phyloP scores from a whole-genome alignment of 176 grass and related monocot genomes.

The Eleusine indica region DNA sequence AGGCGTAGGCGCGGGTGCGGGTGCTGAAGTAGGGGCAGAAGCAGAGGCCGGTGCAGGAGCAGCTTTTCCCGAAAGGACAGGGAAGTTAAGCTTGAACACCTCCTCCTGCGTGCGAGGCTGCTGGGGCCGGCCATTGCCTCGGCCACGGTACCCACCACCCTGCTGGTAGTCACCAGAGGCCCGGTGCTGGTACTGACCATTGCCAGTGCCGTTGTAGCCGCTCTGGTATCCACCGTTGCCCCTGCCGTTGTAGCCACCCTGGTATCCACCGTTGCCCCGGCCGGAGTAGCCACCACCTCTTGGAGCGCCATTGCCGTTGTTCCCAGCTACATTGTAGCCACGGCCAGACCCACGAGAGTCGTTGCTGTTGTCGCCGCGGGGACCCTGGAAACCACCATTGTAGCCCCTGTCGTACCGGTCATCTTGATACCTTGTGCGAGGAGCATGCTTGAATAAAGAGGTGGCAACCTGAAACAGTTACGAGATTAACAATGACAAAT shows the following conservation, averaged over 20 bases:
- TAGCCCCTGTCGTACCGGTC: background rate
- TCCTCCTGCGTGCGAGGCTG: background rate
- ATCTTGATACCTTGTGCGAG: constrained; percentile 9
- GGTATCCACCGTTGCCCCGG: background rate
- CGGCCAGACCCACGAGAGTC: background rate
- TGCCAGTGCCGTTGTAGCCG: constrained; percentile 15
- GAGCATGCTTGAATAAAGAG: background rate
- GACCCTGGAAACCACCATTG: constrained; percentile 22
- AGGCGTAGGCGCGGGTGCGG: too few relatives aligned
- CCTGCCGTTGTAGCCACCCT: background rate
- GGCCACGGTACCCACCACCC: background rate
- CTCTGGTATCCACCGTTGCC: background rate
- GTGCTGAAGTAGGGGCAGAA: background rate
- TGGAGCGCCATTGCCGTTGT: background rate
- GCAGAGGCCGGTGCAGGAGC: background rate
- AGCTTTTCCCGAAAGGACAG: background rate
- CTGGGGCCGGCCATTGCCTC: background rate
- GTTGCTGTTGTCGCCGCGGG: background rate
- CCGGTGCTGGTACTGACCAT: background rate
- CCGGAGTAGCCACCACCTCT: background rate
- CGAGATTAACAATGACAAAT: background rate
- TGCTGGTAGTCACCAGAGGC: background rate
- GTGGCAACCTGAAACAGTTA: constrained; percentile 16
- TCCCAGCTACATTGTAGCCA: background rate
- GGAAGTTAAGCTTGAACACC: background rate